Conservation (phyloP, 1,139 yeast species). For the Chernovozyma aurita region DNA sequence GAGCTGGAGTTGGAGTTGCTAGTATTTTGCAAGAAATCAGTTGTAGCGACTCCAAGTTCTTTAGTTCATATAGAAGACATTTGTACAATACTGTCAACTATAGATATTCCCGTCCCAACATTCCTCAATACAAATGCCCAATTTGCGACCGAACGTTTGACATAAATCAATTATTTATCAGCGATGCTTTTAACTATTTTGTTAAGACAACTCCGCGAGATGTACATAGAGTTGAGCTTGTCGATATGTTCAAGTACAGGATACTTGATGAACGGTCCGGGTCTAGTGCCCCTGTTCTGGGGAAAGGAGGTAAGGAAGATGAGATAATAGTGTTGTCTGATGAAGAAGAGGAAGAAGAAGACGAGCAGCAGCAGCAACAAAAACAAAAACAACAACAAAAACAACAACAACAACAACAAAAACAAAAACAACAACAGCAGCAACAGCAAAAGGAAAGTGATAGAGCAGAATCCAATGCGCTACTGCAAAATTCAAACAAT, state of each 20-base stretch:
- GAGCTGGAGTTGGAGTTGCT: neutral
- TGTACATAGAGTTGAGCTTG: conserved; percentile 32
- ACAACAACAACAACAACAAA: no score
- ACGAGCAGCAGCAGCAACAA: neutral
- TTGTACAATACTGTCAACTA: neutral
- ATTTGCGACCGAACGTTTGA: conserved; percentile 35
- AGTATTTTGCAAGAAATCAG: neutral
- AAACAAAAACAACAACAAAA: neutral
- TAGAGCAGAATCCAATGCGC: neutral
- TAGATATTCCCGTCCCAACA: conserved; percentile 9
- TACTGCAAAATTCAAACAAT: neutral
- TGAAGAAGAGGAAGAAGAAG: conserved; percentile 9
- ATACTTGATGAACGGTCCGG: conserved; percentile 24
- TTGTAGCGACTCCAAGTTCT: neutral
- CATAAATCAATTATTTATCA: conserved; percentile 32
- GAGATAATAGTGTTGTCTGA: conserved; percentile 8
- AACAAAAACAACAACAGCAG: no score
- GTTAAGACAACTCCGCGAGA: conserved; percentile 36
- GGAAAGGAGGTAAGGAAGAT: conserved; percentile 8
- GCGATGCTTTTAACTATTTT: conserved; percentile 41
- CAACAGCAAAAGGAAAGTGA: no score
- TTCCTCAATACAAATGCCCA: conserved; percentile 36
- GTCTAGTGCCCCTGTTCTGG: conserved; percentile 2
- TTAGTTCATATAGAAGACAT: neutral
- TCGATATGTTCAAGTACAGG: conserved; percentile 32